These are phyloP conservation scores for Apiospora hydei DNA, from an alignment of 2,329 filamentous ascomycete genomes.

Conservation along the genomic window DNA sequence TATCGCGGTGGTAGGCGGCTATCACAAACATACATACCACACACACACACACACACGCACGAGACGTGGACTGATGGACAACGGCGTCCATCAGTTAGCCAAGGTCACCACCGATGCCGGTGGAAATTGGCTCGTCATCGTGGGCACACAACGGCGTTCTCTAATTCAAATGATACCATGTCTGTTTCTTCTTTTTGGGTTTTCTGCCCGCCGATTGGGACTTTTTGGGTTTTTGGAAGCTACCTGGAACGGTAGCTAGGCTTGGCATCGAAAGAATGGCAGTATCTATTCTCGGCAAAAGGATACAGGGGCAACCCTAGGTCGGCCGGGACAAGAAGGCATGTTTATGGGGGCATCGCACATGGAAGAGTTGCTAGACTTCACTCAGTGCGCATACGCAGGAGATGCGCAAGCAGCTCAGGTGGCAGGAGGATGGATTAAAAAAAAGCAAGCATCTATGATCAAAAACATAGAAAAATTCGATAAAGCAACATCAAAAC, in stretches of 20 bases:
- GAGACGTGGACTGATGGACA: neutral
- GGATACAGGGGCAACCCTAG: conserved; percentile 7
- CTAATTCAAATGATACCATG: conserved; percentile 25
- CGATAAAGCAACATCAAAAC: conserved; percentile 23
- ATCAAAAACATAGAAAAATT: conserved; percentile 25
- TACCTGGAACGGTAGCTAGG: conserved; percentile 8
- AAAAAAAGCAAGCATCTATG: conserved; percentile 20
- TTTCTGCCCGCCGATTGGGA: neutral
- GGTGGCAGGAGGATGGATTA: conserved; percentile 16
- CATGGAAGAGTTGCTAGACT: conserved; percentile 14
- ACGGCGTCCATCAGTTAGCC: conserved; percentile 8
- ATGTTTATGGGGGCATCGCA: neutral
- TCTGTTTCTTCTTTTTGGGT: conserved; percentile 19
- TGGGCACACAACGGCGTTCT: conserved; percentile 23
- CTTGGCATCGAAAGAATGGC: conserved; percentile 23
- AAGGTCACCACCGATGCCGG: conserved; percentile 8
- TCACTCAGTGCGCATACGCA: conserved; percentile 8
- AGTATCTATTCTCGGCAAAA: conserved; percentile 22
- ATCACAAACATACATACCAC: conserved; percentile 14
- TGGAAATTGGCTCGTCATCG: conserved; percentile 10
- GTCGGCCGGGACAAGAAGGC: conserved; percentile 2
- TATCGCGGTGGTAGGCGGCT: neutral
- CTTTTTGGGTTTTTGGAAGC: neutral
- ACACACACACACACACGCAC: neutral
- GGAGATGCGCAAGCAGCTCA: neutral